phyloP scores from a whole-genome alignment of 331 rosid genomes.

The Malus hybrid region DNA sequence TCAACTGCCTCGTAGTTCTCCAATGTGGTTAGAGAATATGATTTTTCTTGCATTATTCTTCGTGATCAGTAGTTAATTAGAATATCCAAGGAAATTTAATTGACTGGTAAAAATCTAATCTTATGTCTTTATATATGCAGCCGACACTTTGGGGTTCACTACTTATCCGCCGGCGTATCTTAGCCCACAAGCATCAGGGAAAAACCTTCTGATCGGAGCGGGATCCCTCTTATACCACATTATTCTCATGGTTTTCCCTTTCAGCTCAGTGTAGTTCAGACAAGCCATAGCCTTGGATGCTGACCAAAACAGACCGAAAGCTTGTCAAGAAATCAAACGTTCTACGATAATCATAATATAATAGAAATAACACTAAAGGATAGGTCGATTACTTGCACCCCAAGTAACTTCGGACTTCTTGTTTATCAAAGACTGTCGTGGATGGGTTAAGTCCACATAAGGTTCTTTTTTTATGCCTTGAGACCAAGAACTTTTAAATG shows the following conservation, averaged over 20 bases:
- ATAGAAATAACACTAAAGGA: too few relatives aligned
- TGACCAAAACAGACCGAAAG: not conserved
- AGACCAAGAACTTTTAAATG: too few relatives aligned
- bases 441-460: too few relatives aligned
- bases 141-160: slow-evolving; percentile 80
- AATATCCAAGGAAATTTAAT: not conserved
- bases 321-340: not conserved
- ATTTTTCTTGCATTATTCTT: not conserved
- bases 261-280: slow-evolving; percentile 7
- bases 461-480: too few relatives aligned
- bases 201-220: slow-evolving; percentile 76
- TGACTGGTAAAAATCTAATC: not conserved
- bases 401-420: too few relatives aligned
- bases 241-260: slow-evolving; percentile 18
- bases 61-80: not conserved
- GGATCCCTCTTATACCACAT: slow-evolving; percentile 14
- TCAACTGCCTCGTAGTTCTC: not conserved
- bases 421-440: too few relatives aligned
- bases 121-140: slow-evolving; percentile 30
- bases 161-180: slow-evolving; percentile 71
- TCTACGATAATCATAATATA: too few relatives aligned
- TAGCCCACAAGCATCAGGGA: slow-evolving; percentile 92
- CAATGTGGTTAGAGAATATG: not conserved
- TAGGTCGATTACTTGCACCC: too few relatives aligned
- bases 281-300: slow-evolving; percentile 15